These are phyloP conservation scores for Crotalaria pallida DNA, from an alignment of 306 rosid species.

Conservation along the genomic window DNA sequence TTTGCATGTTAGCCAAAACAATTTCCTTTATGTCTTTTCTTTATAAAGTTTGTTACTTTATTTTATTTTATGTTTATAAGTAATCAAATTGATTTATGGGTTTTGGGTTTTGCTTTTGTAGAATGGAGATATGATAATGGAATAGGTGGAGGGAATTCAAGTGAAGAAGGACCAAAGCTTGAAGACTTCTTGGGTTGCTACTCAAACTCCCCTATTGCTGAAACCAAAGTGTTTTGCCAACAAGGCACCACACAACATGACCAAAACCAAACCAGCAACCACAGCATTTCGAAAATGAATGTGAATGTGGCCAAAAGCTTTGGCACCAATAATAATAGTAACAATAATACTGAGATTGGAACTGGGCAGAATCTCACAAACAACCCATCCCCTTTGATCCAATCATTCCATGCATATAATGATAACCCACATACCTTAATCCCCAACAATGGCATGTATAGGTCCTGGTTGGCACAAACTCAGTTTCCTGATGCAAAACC, in stretches of 20 bases:
- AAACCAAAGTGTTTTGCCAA: conserved; percentile 47
- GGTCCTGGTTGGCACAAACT: conserved; percentile 70
- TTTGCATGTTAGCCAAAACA: conserved; percentile 32
- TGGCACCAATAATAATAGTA: conserved; percentile 26
- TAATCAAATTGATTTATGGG: neutral
- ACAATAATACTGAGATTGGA: conserved; percentile 31
- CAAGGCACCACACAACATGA: conserved; percentile 32
- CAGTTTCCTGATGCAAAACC: conserved; percentile 39
- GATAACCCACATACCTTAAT: conserved; percentile 41
- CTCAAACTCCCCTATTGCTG: conserved; percentile 55
- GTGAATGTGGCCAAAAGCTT: conserved; percentile 51
- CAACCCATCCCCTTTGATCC: conserved; percentile 33
- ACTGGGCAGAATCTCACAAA: conserved; percentile 32
- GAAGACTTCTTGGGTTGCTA: conserved; percentile 94
- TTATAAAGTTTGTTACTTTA: conserved; percentile 2
- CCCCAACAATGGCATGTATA: conserved; percentile 44
- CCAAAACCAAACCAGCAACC: conserved; percentile 37
- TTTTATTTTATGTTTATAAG: neutral
- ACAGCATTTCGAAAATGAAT: conserved; percentile 41
- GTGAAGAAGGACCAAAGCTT: conserved; percentile 76
- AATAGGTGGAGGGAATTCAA: conserved; percentile 40
- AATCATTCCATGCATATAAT: conserved; percentile 41
- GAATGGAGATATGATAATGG: conserved; percentile 81
- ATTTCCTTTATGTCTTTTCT: neutral
- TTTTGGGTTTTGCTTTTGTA: neutral